These are phyloP conservation scores for Pyropia haitanensis DNA, from an alignment of 23 red algal species.

Conservation along the genomic window DNA sequence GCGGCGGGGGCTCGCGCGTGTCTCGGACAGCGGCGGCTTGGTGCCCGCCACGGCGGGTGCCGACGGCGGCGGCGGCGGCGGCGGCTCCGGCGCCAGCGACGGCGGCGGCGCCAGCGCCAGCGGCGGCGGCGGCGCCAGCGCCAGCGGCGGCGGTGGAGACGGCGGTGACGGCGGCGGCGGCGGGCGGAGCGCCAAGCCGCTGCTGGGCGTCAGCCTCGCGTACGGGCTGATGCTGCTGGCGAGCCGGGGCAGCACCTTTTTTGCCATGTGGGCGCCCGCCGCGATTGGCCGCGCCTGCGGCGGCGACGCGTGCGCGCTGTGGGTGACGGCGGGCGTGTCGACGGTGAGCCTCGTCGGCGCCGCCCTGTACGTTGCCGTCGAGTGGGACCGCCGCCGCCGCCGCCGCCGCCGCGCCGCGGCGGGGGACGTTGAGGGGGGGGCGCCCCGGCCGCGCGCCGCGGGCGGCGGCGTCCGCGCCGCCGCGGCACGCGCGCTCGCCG, in stretches of 20 bases:
- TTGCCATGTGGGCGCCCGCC: constrained; percentile 23
- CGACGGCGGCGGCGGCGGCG: too few relatives aligned
- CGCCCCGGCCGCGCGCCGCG: too few relatives aligned
- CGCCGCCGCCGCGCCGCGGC: neutral
- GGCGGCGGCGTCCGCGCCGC: neutral
- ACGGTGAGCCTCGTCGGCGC: constrained; percentile 21
- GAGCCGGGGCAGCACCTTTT: constrained; percentile 21
- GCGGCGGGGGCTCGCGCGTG: too few relatives aligned
- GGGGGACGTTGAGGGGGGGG: neutral
- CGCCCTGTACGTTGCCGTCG: constrained; percentile 1
- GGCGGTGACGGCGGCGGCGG: too few relatives aligned
- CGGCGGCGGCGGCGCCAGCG: too few relatives aligned
- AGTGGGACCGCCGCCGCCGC: neutral
- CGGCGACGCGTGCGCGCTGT: constrained; percentile 19
- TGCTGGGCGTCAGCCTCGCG: constrained; percentile 5
- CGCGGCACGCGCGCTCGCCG: neutral
- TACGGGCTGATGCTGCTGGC: constrained; percentile 41
- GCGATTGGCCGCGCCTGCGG: constrained; percentile 7
- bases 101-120: too few relatives aligned
- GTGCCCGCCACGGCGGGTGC: too few relatives aligned
- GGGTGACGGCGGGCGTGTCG: constrained; percentile 22
- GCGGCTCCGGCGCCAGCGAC: too few relatives aligned
- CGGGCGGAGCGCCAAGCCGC: too few relatives aligned
- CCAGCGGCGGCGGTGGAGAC: too few relatives aligned
- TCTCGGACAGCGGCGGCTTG: too few relatives aligned